Evolutionary conservation across 1,139 yeast species (phyloP).

Genomic region (Williopsis jadinii): DNA sequence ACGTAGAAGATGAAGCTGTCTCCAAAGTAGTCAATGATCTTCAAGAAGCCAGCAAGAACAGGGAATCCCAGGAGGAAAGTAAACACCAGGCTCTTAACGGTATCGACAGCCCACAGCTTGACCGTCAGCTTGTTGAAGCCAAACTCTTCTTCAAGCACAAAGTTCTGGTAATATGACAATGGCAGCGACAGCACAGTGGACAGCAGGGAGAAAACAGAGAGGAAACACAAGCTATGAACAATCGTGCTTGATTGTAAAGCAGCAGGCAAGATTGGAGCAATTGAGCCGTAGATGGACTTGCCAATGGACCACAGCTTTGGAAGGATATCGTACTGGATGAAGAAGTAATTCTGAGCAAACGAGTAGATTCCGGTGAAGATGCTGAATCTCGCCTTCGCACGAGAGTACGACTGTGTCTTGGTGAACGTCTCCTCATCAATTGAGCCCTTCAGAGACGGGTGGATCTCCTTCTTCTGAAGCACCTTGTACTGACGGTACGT

Average conservation of each 20-base stretch:
- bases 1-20: conserved; percentile 74
- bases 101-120: conserved; percentile 65
- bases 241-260: conserved; percentile 42
- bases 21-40: conserved; percentile 75
- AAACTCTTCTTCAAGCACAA: conserved; percentile 84
- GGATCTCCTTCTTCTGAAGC: conserved; percentile 49
- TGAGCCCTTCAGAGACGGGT: conserved; percentile 56
- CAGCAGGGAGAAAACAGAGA: conserved; percentile 41
- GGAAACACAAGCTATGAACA: conserved; percentile 63
- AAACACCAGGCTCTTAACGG: conserved; percentile 52
- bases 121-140: conserved; percentile 88
- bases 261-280: conserved; percentile 26
- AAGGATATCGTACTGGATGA: conserved; percentile 54
- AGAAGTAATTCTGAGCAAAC: conserved; percentile 48
- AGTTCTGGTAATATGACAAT: conserved; percentile 63
- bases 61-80: conserved; percentile 63
- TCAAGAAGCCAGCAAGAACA: conserved; percentile 64
- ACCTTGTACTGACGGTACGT: conserved; percentile 72
- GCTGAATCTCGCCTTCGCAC: conserved; percentile 74
- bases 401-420: conserved; percentile 73
- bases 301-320: conserved; percentile 65
- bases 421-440: conserved; percentile 66
- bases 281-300: conserved; percentile 29
- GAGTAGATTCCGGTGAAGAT: conserved; percentile 47
- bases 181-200: conserved; percentile 58